Evolutionary conservation across 2,329 filamentous ascomycete species (phyloP).

Genomic region (Chrysosporium keratinophilum): DNA sequence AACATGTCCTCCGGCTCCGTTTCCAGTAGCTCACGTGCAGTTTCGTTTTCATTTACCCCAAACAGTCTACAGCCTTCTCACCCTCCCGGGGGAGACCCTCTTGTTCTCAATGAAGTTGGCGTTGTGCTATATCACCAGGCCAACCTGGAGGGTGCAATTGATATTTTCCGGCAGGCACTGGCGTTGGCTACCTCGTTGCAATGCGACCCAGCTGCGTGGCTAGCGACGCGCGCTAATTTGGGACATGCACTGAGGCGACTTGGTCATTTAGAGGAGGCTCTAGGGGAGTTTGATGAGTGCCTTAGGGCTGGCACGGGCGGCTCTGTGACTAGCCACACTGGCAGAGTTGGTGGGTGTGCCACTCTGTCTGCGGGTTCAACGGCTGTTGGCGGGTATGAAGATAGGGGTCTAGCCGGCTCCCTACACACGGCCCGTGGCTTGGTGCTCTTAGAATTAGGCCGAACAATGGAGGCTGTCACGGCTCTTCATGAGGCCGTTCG

Average conservation of each 20-base stretch:
- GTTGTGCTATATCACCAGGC: constrained; percentile 93
- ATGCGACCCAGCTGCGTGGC: constrained; percentile 69
- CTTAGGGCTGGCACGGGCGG: constrained; percentile 66
- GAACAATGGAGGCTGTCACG: constrained; percentile 65
- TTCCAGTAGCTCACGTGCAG: constrained; percentile 18
- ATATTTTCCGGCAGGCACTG: constrained; percentile 68
- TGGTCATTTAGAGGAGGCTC: constrained; percentile 57
- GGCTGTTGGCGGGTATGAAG: constrained; percentile 39
- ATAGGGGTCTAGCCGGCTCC: constrained; percentile 37
- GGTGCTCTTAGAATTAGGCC: constrained; percentile 66
- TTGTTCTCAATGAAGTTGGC: constrained; percentile 90
- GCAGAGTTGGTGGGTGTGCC: constrained; percentile 28
- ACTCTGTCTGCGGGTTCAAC: constrained; percentile 28
- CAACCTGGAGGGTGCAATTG: constrained; percentile 61
- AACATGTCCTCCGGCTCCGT: constrained; percentile 41
- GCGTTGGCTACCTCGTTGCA: constrained; percentile 68
- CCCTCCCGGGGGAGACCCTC: constrained; percentile 52
- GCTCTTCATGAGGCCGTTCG: constrained; percentile 64
- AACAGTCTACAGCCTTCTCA: constrained; percentile 51
- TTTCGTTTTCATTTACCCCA: constrained; percentile 15
- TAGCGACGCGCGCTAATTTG: constrained; percentile 76
- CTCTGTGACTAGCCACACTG: constrained; percentile 56
- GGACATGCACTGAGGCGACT: constrained; percentile 75
- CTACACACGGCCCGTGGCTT: constrained; percentile 54
- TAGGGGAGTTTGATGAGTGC: constrained; percentile 78